Evolutionary conservation across 495 filamentous ascomycete genomes (phyloP), one percentile per base, ranked within the genome.

Genomic region (Aspergillus bertholletiae): DNA sequence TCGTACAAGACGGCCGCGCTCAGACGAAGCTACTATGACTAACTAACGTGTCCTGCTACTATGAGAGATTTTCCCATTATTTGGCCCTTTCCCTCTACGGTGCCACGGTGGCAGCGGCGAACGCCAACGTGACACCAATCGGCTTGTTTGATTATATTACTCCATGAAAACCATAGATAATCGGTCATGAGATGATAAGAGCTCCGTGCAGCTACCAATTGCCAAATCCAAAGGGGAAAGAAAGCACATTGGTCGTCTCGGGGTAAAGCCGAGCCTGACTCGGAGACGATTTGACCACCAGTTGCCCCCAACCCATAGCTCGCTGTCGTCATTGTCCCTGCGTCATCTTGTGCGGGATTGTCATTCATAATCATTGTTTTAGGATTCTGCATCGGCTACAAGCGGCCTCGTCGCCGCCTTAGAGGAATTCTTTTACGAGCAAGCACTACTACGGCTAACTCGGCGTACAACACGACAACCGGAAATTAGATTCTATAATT

Each of bases 51-150:
- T 4, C 18, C 37, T 43, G 9, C 39, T 13, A 43, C 39, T 43
- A 43, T 43, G 39, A 43, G 39, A 43, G 39, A 49, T 49, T 49
- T 49, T 47, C 45, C 22, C 45, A 2, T 37, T 15, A 37, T 37
- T 15, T n/a, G 34, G 34, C 13, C 34, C 34, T 37, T 37, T 43
- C 18, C 39, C 28, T 49, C n/a, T 22, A 49, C 27, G 30, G 46
- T 49, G 46, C 46, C 46, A 49, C 46, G 28, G 28, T 49, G 46
- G 27, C 46, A 22, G 39, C 34, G 34, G n/a, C 34, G 15, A 17
- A 5, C 18, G 28, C 9, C 46, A 47, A 17, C 46, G 21, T 35
- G 28, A 49, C 46, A 30, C 46, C 30, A 49, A 49, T 37, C 46
- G 18, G 46, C 39, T 43, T 22, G 18, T 13, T 22, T 7, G 22